Conservation (phyloP, 495 filamentous ascomycete species). For the Penicillium cinerascens region DNA sequence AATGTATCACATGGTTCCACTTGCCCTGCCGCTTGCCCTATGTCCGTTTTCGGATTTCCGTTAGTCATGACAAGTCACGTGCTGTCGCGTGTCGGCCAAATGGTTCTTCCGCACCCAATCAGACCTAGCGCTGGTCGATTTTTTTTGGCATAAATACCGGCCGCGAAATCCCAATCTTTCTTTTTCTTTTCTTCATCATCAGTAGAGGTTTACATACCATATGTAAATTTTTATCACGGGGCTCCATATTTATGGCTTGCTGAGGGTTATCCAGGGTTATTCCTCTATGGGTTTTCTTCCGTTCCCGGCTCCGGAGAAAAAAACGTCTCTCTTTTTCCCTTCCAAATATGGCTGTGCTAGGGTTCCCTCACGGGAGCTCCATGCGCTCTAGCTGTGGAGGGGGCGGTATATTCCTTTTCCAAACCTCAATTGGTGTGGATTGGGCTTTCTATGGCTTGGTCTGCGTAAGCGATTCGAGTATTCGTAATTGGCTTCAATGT, state of each 20-base stretch:
- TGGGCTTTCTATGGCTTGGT: neutral
- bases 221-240: slow-evolving; percentile 40
- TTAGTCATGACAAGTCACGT: neutral
- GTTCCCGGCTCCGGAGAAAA: slow-evolving; percentile 48
- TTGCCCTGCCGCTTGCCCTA: slow-evolving; percentile 12
- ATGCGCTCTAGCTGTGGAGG: slow-evolving; percentile 50
- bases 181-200: slow-evolving; percentile 47
- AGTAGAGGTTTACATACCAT: slow-evolving; percentile 51
- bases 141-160: slow-evolving; percentile 23
- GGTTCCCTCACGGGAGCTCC: slow-evolving; percentile 44
- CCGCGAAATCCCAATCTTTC: slow-evolving; percentile 13
- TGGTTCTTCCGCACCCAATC: slow-evolving; percentile 18
- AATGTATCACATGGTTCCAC: slow-evolving; percentile 5
- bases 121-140: slow-evolving; percentile 21
- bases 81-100: slow-evolving; percentile 2
- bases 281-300: slow-evolving; percentile 46
- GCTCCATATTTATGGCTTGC: slow-evolving; percentile 46
- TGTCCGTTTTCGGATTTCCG: slow-evolving; percentile 1
- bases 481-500: neutral
- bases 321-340: slow-evolving; percentile 46
- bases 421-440: slow-evolving; percentile 5
- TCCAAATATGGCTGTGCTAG: slow-evolving; percentile 48
- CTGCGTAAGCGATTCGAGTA: neutral
- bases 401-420: slow-evolving; percentile 38
- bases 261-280: slow-evolving; percentile 47